Evolutionary conservation across 225 moss, liverwort and hornwort genomes (phyloP).

Genomic region (Straminergon stramineum): DNA sequence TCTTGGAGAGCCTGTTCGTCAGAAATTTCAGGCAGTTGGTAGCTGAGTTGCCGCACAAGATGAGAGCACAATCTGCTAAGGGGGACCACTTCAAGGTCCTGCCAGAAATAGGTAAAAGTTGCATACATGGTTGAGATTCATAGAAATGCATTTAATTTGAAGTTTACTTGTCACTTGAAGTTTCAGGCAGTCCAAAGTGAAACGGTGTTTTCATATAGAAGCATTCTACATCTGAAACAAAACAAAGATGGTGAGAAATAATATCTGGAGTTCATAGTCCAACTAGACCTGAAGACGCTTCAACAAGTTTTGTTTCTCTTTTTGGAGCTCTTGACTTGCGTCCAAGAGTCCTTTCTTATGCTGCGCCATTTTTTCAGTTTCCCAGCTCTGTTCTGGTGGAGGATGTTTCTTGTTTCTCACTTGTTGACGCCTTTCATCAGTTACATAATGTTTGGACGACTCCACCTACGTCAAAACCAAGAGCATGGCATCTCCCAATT

Average conservation of each 20-base stretch:
- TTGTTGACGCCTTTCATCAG: constrained; percentile 33
- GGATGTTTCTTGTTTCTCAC: constrained; percentile 11
- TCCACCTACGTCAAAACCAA: constrained; percentile 19
- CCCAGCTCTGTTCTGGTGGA: constrained; percentile 20
- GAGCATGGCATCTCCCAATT: not conserved
- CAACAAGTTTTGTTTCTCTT: constrained; percentile 54
- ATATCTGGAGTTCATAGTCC: not conserved
- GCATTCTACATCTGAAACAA: not conserved
- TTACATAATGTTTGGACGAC: constrained; percentile 19
- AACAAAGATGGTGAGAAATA: not conserved
- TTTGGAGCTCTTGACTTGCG: constrained; percentile 56
- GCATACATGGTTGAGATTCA: constrained; percentile 18
- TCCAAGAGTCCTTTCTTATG: constrained; percentile 45
- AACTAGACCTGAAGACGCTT: constrained; percentile 59
- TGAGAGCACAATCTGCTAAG: constrained; percentile 24
- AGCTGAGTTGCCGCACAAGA: constrained; percentile 21
- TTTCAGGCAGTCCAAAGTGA: not conserved
- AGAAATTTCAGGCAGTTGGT: constrained; percentile 13
- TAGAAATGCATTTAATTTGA: not conserved
- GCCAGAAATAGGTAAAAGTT: constrained; percentile 15
- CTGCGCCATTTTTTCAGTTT: constrained; percentile 31
- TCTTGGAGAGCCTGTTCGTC: constrained; percentile 10
- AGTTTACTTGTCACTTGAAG: not conserved
- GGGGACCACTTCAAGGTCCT: constrained; percentile 23
- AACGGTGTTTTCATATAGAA: not conserved